Evolutionary conservation across 441 rosid genomes (phyloP).

Genomic region (Brassica hybrid): DNA sequence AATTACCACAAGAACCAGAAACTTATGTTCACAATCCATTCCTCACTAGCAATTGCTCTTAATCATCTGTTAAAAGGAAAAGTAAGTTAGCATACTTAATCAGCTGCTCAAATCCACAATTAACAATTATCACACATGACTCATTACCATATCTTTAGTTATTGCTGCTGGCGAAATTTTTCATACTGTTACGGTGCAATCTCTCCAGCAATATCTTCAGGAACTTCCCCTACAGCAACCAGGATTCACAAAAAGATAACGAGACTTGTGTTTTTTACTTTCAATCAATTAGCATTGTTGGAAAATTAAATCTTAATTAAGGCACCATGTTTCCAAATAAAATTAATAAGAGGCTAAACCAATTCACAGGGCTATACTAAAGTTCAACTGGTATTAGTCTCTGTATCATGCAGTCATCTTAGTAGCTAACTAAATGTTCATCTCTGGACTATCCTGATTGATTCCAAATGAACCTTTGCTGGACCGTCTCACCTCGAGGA

Average conservation of each 20-base stretch:
- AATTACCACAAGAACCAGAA: not conserved
- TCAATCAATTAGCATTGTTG: constrained; percentile 16
- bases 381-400: not conserved
- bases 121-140: not conserved
- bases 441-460: constrained; percentile 19
- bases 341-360: constrained; percentile 19
- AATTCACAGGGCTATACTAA: not conserved
- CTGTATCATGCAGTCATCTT: not conserved
- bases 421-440: not conserved
- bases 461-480: constrained; percentile 8
- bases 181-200: not conserved
- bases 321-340: constrained; percentile 14
- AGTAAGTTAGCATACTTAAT: not conserved
- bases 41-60: not conserved
- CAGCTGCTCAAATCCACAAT: not conserved
- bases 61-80: not conserved
- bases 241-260: constrained; percentile 32
- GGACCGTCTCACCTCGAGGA: constrained; percentile 62
- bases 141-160: not conserved
- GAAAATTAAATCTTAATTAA: constrained; percentile 5
- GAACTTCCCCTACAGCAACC: not conserved
- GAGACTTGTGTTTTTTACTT: constrained; percentile 25
- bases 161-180: not conserved
- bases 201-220: not conserved
- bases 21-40: not conserved